Evolutionary conservation across 345 rosid genomes (phyloP).

Genomic region (Excoecaria agallocha): DNA sequence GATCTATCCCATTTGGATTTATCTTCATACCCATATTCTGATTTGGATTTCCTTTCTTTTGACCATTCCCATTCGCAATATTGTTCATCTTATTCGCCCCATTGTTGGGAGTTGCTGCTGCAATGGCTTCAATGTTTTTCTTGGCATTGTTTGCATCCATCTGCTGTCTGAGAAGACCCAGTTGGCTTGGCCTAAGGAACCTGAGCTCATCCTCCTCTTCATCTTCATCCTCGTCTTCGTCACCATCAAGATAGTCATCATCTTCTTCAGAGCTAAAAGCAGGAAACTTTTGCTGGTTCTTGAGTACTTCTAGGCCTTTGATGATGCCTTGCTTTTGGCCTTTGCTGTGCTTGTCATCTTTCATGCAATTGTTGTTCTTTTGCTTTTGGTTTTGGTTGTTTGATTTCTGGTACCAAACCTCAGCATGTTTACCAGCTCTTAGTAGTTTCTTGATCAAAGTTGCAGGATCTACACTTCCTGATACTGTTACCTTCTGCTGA

Average conservation of each 20-base stretch:
- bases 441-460: constrained; percentile 66
- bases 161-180: constrained; percentile 41
- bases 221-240: constrained; percentile 36
- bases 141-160: constrained; percentile 40
- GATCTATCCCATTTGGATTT: constrained; percentile 41
- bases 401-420: constrained; percentile 60
- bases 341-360: constrained; percentile 43
- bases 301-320: constrained; percentile 45
- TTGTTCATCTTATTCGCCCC: constrained; percentile 32
- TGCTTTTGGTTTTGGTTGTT: constrained; percentile 46
- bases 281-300: constrained; percentile 45
- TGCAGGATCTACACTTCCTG: constrained; percentile 61
- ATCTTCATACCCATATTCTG: constrained; percentile 41
- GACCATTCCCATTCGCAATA: constrained; percentile 35
- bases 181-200: constrained; percentile 30
- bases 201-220: constrained; percentile 36
- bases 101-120: constrained; percentile 19
- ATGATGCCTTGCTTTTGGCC: constrained; percentile 45
- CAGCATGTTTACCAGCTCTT: constrained; percentile 74
- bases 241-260: constrained; percentile 41
- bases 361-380: constrained; percentile 27
- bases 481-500: constrained; percentile 69
- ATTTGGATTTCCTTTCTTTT: constrained; percentile 55
- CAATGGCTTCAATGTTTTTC: constrained; percentile 36
- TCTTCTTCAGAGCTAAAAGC: constrained; percentile 41